These are phyloP conservation scores for Tetratostichococcus sp. DNA, from an alignment of 139 green algal species.

Conservation along the genomic window DNA sequence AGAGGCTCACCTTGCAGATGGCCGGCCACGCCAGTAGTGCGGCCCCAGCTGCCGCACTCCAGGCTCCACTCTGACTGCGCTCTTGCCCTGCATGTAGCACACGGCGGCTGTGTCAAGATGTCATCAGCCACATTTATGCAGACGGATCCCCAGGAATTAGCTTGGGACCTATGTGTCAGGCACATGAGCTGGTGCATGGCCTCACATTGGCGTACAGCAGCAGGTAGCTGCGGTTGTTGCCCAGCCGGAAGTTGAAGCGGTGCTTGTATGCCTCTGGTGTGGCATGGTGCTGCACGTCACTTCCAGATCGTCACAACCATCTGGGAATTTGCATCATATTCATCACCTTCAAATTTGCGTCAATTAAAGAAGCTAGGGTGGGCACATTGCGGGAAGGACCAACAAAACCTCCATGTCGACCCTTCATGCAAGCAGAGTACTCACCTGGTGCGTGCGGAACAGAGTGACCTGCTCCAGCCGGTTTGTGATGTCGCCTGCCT, in stretches of 20 bases:
- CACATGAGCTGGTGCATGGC: not conserved
- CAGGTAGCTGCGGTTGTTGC: constrained; percentile 28
- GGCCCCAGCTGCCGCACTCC: constrained; percentile 21
- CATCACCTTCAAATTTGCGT: too few relatives aligned
- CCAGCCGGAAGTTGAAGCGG: constrained; percentile 28
- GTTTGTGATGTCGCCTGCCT: constrained; percentile 41
- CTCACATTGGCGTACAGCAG: constrained; percentile 45
- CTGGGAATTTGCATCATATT: too few relatives aligned
- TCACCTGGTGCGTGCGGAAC: constrained; percentile 43
- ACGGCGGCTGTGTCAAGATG: too few relatives aligned
- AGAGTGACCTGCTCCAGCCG: constrained; percentile 50
- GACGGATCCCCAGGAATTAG: too few relatives aligned
- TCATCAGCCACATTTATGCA: too few relatives aligned
- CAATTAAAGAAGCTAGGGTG: too few relatives aligned
- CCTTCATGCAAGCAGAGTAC: too few relatives aligned
- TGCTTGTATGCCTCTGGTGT: constrained; percentile 29
- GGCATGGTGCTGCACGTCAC: constrained; percentile 36
- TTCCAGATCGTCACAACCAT: too few relatives aligned
- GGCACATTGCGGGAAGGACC: too few relatives aligned
- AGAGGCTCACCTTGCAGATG: constrained; percentile 20
- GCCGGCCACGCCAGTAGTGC: constrained; percentile 27
- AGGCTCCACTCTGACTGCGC: constrained; percentile 31
- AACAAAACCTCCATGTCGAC: too few relatives aligned
- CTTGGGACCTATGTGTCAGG: too few relatives aligned
- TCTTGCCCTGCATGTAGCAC: constrained; percentile 27